Evolutionary conservation across 345 rosid genomes (phyloP).

Genomic region (Acer yangbiense): DNA sequence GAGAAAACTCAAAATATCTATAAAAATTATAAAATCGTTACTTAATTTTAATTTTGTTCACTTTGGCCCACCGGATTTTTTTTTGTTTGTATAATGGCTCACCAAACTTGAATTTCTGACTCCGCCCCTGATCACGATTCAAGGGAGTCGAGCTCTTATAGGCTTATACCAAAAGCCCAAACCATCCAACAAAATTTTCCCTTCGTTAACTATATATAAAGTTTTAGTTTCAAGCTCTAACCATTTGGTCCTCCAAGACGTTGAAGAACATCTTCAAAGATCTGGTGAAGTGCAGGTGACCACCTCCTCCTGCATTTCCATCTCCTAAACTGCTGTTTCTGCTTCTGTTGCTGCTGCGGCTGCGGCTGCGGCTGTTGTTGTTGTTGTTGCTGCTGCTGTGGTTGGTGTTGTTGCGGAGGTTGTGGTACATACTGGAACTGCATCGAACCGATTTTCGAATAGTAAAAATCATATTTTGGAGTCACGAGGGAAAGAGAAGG

Average conservation of each 20-base stretch:
- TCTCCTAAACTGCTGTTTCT: neutral
- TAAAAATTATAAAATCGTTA: too few relatives aligned
- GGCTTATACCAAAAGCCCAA: too few relatives aligned
- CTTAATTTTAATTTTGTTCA: too few relatives aligned
- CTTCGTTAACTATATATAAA: neutral
- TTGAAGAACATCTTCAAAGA: slow-evolving; percentile 68
- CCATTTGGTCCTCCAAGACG: slow-evolving; percentile 78
- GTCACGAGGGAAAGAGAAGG: slow-evolving; percentile 42
- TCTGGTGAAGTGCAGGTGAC: slow-evolving; percentile 80
- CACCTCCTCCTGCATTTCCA: slow-evolving; percentile 80
- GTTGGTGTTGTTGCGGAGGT: slow-evolving; percentile 15
- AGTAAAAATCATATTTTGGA: slow-evolving; percentile 34
- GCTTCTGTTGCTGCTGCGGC: slow-evolving; percentile 1
- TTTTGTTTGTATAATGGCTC: too few relatives aligned
- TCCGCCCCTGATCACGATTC: too few relatives aligned
- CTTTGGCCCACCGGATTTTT: too few relatives aligned
- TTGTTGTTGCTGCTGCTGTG: slow-evolving; percentile 32
- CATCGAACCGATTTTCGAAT: slow-evolving; percentile 19
- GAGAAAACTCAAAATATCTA: too few relatives aligned
- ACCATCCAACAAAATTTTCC: neutral
- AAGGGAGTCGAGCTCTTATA: too few relatives aligned
- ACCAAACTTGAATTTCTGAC: too few relatives aligned
- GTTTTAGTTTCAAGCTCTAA: slow-evolving; percentile 27
- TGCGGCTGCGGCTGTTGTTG: neutral
- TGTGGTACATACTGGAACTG: slow-evolving; percentile 33